phyloP scores from a whole-genome alignment of 192 early-diverging fungal species.

The Backusella psychrophila region DNA sequence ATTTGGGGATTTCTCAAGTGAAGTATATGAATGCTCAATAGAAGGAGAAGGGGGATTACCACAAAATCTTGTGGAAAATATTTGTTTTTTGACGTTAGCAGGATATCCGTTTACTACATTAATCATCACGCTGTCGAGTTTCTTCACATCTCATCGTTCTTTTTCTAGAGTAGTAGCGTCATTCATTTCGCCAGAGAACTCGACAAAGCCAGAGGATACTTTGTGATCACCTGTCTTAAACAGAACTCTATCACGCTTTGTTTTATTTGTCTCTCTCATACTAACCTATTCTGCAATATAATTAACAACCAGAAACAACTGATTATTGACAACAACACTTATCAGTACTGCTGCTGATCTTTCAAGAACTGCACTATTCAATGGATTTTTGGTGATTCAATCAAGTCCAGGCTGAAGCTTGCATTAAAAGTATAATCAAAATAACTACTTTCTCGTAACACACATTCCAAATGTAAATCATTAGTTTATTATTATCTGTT shows the following conservation, averaged over 20 bases:
- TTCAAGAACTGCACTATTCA: background rate
- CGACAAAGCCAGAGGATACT: background rate
- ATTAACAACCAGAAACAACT: background rate
- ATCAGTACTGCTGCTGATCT: background rate
- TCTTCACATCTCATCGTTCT: background rate
- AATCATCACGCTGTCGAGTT: background rate
- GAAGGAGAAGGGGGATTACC: background rate
- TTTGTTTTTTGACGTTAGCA: background rate
- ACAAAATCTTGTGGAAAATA: background rate
- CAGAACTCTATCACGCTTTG: background rate
- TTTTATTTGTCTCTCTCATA: background rate
- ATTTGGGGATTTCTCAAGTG: background rate
- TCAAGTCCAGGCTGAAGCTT: background rate
- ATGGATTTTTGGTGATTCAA: background rate
- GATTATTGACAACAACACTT: background rate
- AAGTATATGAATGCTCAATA: background rate
- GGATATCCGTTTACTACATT: background rate
- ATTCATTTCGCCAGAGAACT: background rate
- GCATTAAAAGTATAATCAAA: background rate
- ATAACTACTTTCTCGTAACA: too few relatives aligned
- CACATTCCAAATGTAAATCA: too few relatives aligned
- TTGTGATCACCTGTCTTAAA: background rate
- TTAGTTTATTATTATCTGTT: too few relatives aligned
- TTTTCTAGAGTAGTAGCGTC: background rate
- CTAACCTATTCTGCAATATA: background rate